Evolutionary conservation across 345 rosid species (phyloP).

Genomic region (Cochlearia excelsa): DNA sequence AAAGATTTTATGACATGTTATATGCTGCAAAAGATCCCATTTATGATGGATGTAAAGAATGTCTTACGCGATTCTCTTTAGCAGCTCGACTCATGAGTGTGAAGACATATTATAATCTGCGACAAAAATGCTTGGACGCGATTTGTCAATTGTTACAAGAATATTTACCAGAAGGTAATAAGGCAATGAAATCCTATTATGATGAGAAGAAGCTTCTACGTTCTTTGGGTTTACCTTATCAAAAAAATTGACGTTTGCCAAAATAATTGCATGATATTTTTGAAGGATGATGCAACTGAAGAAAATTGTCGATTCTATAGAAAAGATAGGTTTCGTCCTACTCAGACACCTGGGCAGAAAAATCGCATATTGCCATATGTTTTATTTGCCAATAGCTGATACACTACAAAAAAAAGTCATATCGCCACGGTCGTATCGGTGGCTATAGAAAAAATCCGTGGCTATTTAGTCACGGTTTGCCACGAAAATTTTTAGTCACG

Average conservation of each 20-base stretch:
- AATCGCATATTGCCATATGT: neutral
- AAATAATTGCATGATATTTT: neutral
- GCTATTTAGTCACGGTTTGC: no score
- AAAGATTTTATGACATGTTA: neutral
- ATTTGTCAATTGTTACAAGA: no score
- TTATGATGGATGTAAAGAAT: neutral
- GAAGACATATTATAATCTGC: neutral
- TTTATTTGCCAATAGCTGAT: neutral
- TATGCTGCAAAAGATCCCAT: neutral
- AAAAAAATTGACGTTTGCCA: neutral
- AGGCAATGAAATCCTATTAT: neutral
- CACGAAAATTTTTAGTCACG: no score
- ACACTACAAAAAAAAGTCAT: no score
- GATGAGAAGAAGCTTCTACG: no score
- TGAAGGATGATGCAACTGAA: neutral
- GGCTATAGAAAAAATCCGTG: no score
- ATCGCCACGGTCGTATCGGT: no score
- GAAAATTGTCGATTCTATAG: neutral
- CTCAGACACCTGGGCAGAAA: neutral
- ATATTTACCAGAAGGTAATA: no score
- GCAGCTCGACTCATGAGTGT: neutral
- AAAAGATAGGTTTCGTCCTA: neutral
- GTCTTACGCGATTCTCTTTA: neutral
- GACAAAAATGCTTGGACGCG: neutral
- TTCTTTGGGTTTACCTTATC: slow-evolving; percentile 6